Conservation (phyloP, 257 asterid species). For the Lantana camara region DNA sequence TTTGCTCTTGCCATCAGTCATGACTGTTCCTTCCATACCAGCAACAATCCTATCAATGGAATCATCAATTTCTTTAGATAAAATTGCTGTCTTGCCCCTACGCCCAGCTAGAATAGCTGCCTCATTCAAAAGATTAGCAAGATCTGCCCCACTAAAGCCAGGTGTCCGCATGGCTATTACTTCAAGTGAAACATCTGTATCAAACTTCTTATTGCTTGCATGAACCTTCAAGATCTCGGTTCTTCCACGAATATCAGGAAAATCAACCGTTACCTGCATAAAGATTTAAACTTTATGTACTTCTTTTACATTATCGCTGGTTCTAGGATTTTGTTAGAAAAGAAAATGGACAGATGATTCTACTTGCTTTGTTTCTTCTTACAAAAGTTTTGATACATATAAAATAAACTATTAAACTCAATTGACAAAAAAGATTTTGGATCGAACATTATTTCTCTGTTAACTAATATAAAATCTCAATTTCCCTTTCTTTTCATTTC, state of each 20-base stretch:
- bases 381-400: no score
- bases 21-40: conserved; percentile 97
- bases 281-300: conserved; percentile 18
- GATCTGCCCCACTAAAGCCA: conserved; percentile 99
- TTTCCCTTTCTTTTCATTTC: no score
- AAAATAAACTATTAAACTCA: no score
- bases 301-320: not conserved
- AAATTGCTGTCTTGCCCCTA: conserved; percentile 80
- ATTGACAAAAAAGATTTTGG: no score
- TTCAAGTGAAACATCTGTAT: conserved; percentile 85
- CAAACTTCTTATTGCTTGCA: conserved; percentile 82
- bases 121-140: conserved; percentile 95
- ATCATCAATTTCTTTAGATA: conserved; percentile 93
- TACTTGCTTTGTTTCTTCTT: no score
- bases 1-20: conserved; percentile 99
- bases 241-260: conserved; percentile 96
- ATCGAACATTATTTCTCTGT: no score
- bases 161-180: conserved; percentile 99
- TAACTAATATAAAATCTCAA: no score
- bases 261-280: conserved; percentile 85
- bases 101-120: conserved; percentile 97
- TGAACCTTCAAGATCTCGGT: conserved; percentile 95
- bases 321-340: no score
- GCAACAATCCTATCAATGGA: conserved; percentile 98
- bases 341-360: no score